These are phyloP conservation scores for Mucor piriformis DNA, from an alignment of 371 early-diverging fungal genomes.

Conservation along the genomic window DNA sequence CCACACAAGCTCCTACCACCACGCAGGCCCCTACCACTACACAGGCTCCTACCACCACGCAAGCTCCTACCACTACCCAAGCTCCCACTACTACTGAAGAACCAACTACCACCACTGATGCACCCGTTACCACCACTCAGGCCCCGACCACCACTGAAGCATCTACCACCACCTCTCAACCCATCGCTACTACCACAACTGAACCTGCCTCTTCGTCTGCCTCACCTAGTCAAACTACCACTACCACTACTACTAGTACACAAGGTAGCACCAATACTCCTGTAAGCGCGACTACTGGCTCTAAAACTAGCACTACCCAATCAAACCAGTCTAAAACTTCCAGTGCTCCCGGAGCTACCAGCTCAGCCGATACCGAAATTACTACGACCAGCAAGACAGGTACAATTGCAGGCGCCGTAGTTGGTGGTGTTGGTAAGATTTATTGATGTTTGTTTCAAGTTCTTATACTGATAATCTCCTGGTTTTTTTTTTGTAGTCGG, in stretches of 20 bases:
- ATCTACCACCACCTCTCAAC: neutral
- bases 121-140: neutral
- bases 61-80: neutral
- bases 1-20: conserved; percentile 1
- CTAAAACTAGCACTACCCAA: too few species aligned
- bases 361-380: neutral
- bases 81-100: neutral
- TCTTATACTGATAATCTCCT: neutral
- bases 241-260: neutral
- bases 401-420: conserved; percentile 42
- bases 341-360: neutral
- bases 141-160: too few species aligned
- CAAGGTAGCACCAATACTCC: neutral
- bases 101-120: neutral
- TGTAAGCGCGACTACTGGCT: neutral
- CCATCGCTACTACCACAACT: neutral
- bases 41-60: neutral
- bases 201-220: neutral
- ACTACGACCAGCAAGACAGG: conserved; percentile 20
- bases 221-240: neutral
- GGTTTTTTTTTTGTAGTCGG: conserved; percentile 13
- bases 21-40: neutral
- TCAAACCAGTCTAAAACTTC: neutral
- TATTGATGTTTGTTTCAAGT: neutral
- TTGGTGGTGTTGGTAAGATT: conserved; percentile 36